Conservation (phyloP, 331 rosid genomes). For the Malus hybrid region DNA sequence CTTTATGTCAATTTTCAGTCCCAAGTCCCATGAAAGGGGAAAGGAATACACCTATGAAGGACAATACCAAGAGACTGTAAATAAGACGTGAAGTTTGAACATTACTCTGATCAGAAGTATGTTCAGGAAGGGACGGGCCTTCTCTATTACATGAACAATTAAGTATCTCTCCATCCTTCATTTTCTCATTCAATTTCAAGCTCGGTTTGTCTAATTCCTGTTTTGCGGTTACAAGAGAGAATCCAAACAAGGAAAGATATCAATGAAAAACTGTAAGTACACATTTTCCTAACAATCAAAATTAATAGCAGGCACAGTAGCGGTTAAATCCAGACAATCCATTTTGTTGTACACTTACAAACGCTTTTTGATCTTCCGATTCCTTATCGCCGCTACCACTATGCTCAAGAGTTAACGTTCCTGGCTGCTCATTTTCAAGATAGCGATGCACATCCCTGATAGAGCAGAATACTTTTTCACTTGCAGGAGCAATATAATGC, state of each 20-base stretch:
- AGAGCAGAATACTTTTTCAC: constrained; percentile 47
- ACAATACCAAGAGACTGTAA: neutral
- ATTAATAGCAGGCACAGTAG: neutral
- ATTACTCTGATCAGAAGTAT: constrained; percentile 22
- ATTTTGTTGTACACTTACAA: constrained; percentile 26
- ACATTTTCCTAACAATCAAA: neutral
- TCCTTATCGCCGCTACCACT: constrained; percentile 15
- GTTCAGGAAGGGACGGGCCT: constrained; percentile 6
- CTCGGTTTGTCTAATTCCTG: constrained; percentile 5
- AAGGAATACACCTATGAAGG: neutral
- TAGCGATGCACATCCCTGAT: constrained; percentile 41
- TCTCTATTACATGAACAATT: constrained; percentile 18
- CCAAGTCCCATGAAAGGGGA: neutral
- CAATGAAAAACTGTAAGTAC: neutral
- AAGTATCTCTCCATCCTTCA: constrained; percentile 26
- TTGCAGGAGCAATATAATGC: constrained; percentile 60
- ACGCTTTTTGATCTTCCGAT: constrained; percentile 20
- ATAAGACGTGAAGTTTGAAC: constrained; percentile 10
- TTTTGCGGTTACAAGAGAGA: constrained; percentile 15
- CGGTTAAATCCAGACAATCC: neutral
- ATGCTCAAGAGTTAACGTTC: constrained; percentile 25
- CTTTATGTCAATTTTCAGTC: neutral
- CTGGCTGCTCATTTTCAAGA: constrained; percentile 41
- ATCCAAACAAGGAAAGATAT: constrained; percentile 23
- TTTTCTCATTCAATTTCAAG: constrained; percentile 16